A percentile compares a stretch with the other conserved stretches of the same genome.
Evolutionary conservation across 1,139 yeast species (phyloP).

Genomic region (Taiozyma sp.): DNA sequence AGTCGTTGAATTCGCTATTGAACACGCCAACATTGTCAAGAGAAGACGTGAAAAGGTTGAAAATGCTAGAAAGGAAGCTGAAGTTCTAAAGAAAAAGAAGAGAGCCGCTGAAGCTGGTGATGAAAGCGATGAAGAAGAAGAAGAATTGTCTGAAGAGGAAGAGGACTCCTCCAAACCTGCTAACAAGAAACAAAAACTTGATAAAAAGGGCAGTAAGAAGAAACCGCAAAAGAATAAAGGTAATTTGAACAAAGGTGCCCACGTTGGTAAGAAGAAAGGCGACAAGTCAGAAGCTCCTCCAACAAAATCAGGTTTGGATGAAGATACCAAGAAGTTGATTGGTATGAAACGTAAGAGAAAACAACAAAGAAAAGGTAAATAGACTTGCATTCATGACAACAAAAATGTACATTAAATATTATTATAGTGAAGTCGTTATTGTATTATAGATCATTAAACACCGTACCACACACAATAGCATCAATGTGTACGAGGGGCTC

Average conservation of each 20-base stretch:
- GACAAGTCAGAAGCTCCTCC: slow-evolving; percentile 15
- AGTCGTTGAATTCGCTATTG: slow-evolving; percentile 94
- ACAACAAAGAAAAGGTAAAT: slow-evolving; percentile 28
- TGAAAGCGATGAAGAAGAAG: slow-evolving; percentile 11
- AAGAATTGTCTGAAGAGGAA: slow-evolving; percentile 26
- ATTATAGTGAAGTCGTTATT: background rate
- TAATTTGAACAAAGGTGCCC: slow-evolving; percentile 41
- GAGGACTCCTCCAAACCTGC: slow-evolving; percentile 17
- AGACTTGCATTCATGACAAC: background rate
- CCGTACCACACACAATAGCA: background rate
- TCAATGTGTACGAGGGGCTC: slow-evolving; percentile 22
- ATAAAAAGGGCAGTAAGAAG: slow-evolving; percentile 19
- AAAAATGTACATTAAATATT: background rate
- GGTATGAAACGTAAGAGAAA: slow-evolving; percentile 70
- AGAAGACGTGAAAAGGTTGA: slow-evolving; percentile 75
- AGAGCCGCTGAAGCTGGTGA: slow-evolving; percentile 29
- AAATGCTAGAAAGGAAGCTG: slow-evolving; percentile 37
- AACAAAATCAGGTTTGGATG: slow-evolving; percentile 39
- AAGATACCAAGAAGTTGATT: slow-evolving; percentile 56
- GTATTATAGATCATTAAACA: background rate
- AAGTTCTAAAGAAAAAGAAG: slow-evolving; percentile 25
- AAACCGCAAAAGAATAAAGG: slow-evolving; percentile 34
- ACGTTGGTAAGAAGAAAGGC: slow-evolving; percentile 16
- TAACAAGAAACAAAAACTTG: slow-evolving; percentile 27
- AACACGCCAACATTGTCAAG: slow-evolving; percentile 88